These are phyloP conservation scores for Phytophthora pinifolia DNA, from an alignment of 352 stramenopile species.

Conservation along the genomic window DNA sequence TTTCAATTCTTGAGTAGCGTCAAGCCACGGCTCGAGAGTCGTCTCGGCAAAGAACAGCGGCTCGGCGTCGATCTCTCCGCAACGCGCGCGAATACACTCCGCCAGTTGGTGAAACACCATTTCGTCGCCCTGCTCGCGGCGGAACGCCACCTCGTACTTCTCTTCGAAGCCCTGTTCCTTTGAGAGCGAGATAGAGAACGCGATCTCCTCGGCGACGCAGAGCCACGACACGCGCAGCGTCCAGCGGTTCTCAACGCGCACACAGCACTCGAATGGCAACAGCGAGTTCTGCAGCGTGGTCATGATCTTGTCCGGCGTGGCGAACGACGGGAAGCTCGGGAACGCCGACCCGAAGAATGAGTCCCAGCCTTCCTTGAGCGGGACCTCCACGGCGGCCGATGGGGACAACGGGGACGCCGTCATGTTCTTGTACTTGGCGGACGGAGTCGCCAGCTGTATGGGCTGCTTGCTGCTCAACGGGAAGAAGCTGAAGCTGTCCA, in stretches of 20 bases:
- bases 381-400: conserved; percentile 50
- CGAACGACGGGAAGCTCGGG: conserved; percentile 49
- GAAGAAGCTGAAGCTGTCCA: conserved; percentile 25
- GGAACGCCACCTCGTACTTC: conserved; percentile 66
- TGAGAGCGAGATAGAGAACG: conserved; percentile 53
- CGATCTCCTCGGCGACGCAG: conserved; percentile 69
- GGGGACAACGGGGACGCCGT: conserved; percentile 49
- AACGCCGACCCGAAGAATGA: conserved; percentile 53
- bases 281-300: conserved; percentile 41
- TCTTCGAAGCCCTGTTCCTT: conserved; percentile 26
- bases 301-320: conserved; percentile 53
- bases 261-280: conserved; percentile 43
- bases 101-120: conserved; percentile 53
- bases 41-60: conserved; percentile 51
- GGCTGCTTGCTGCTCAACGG: conserved; percentile 7
- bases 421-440: conserved; percentile 14
- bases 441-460: background rate
- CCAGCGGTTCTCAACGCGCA: conserved; percentile 40
- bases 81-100: conserved; percentile 54
- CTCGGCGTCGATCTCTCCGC: conserved; percentile 61
- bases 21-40: conserved; percentile 55
- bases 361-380: conserved; percentile 44
- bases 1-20: conserved; percentile 48
- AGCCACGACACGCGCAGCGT: conserved; percentile 52
- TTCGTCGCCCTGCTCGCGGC: conserved; percentile 49